phyloP scores from a whole-genome alignment of 352 stramenopile species.

The Pelagophyceae sp. region DNA sequence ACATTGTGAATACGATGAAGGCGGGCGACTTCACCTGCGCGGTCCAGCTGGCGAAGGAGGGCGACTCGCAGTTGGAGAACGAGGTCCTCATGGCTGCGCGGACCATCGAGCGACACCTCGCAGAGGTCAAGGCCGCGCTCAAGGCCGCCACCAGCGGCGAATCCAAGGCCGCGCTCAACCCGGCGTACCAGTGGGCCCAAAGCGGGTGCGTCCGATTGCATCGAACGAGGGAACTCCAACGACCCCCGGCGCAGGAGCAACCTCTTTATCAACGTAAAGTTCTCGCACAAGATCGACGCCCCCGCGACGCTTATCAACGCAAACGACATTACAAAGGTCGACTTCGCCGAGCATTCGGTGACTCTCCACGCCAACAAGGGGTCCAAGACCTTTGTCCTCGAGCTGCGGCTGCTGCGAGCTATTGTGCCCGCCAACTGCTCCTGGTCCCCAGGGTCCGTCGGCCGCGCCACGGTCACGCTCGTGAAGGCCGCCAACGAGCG shows the following conservation, averaged over 20 bases:
- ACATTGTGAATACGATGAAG: not conserved
- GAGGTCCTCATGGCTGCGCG: not conserved
- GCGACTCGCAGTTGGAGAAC: not conserved
- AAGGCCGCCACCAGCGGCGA: not conserved
- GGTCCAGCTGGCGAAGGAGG: not conserved
- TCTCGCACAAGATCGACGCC: slow-evolving; percentile 41
- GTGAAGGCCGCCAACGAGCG: slow-evolving; percentile 24
- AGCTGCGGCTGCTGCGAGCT: slow-evolving; percentile 29
- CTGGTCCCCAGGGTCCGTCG: slow-evolving; percentile 33
- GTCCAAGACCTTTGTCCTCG: slow-evolving; percentile 36
- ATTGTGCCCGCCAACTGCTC: slow-evolving; percentile 29
- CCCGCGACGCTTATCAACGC: slow-evolving; percentile 26
- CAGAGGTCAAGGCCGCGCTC: not conserved
- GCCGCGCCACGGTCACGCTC: slow-evolving; percentile 34
- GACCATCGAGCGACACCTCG: not conserved
- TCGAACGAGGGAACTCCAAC: no score
- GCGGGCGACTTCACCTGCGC: not conserved
- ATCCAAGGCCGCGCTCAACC: not conserved
- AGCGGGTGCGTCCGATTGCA: no score
- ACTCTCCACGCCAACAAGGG: slow-evolving; percentile 26
- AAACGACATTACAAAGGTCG: slow-evolving; percentile 24
- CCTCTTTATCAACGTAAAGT: slow-evolving; percentile 39
- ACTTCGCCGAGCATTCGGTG: slow-evolving; percentile 20
- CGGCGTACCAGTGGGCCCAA: slow-evolving; percentile 44
- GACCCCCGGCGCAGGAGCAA: no score